Evolutionary conservation across 352 stramenopile species (phyloP).

Genomic region (Globisporangium nodosum): DNA sequence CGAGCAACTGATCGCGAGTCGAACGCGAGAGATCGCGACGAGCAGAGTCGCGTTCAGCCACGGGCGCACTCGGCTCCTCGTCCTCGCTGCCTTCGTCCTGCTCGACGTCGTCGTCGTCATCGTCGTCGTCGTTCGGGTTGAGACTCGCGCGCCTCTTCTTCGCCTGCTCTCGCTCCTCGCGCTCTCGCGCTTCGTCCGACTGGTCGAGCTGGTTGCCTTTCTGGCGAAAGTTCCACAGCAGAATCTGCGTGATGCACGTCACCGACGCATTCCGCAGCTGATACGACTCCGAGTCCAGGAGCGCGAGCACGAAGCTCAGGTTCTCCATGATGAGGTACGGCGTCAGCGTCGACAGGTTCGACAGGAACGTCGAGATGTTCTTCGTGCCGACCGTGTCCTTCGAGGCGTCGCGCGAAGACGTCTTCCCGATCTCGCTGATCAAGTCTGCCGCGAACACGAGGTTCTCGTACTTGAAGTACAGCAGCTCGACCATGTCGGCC

Average conservation of each 20-base stretch:
- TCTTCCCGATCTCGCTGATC: constrained; percentile 73
- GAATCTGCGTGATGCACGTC: constrained; percentile 69
- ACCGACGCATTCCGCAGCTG: constrained; percentile 69
- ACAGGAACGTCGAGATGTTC: constrained; percentile 73
- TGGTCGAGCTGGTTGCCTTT: constrained; percentile 22
- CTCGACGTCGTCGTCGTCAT: constrained; percentile 22
- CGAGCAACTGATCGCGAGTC: constrained; percentile 74
- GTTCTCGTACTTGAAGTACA: constrained; percentile 61
- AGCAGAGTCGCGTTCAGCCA: background rate
- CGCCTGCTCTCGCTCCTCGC: constrained; percentile 5
- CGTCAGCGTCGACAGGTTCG: constrained; percentile 50
- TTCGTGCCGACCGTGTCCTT: constrained; percentile 68
- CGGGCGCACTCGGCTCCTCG: constrained; percentile 2
- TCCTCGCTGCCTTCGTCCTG: constrained; percentile 17
- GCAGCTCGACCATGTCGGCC: constrained; percentile 53
- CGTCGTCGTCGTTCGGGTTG: constrained; percentile 24
- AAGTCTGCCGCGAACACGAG: constrained; percentile 57
- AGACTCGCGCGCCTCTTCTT: constrained; percentile 3
- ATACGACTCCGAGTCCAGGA: constrained; percentile 75
- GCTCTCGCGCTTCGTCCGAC: constrained; percentile 2
- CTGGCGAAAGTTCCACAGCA: constrained; percentile 71
- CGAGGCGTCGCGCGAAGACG: constrained; percentile 58
- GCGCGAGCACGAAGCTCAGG: constrained; percentile 65
- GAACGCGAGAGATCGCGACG: constrained; percentile 47
- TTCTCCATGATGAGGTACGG: constrained; percentile 71